Evolutionary conservation across 768 basidiomycete genomes (phyloP).

Genomic region (Leucosporidium creatinivorum): DNA sequence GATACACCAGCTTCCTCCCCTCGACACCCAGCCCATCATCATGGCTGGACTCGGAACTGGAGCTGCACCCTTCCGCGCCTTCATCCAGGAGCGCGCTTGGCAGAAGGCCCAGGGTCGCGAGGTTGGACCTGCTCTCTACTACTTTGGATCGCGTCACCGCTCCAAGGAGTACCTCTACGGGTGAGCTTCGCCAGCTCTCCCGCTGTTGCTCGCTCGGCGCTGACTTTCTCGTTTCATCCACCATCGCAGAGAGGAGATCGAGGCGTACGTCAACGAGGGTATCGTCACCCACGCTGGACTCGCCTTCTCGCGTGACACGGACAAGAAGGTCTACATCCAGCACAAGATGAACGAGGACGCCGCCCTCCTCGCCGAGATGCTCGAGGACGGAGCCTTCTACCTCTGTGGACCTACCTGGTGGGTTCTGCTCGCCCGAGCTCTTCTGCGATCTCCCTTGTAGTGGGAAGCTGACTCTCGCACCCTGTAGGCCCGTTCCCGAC

Average conservation of each 20-base stretch:
- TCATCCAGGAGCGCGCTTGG: slow-evolving; percentile 89
- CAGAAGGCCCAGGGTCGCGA: slow-evolving; percentile 65
- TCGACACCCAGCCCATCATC: slow-evolving; percentile 80
- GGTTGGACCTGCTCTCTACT: slow-evolving; percentile 91
- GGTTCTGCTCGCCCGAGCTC: too few relatives aligned
- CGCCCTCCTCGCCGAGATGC: slow-evolving; percentile 62
- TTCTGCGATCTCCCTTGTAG: too few relatives aligned
- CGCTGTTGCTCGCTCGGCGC: not conserved
- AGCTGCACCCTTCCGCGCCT: slow-evolving; percentile 97
- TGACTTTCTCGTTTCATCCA: not conserved
- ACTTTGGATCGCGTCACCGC: slow-evolving; percentile 95
- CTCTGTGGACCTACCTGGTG: slow-evolving; percentile 98
- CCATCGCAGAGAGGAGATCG: slow-evolving; percentile 52
- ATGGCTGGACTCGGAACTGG: slow-evolving; percentile 99
- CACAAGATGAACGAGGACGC: slow-evolving; percentile 95
- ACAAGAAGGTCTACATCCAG: slow-evolving; percentile 94
- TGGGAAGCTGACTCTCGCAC: not conserved
- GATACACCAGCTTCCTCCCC: slow-evolving; percentile 62
- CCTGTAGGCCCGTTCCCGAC: slow-evolving; percentile 61
- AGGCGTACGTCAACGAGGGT: slow-evolving; percentile 78
- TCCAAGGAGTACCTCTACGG: slow-evolving; percentile 95
- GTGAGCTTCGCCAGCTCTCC: slow-evolving; percentile 11
- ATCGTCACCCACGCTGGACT: slow-evolving; percentile 83
- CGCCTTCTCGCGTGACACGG: slow-evolving; percentile 91
- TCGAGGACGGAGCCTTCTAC: slow-evolving; percentile 74